Base-by-base conservation (phyloP, 1,139 yeast genomes). In the Candida frijolesensis region DNA sequence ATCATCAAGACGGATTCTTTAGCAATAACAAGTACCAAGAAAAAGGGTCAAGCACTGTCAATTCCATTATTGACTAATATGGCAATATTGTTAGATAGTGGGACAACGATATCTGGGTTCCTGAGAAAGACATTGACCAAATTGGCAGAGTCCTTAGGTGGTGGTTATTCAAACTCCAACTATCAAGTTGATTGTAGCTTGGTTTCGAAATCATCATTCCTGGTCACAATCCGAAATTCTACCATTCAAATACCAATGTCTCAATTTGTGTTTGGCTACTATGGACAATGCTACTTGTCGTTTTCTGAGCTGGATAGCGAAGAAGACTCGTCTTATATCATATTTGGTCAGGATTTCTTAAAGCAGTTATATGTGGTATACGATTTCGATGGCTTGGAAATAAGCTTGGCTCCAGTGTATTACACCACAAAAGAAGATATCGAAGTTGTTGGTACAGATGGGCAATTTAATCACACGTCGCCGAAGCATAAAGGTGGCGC, bases 341-440 rank as follows among this genome's bases (percentile, higher is more conserved):
- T 40, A 27, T 14, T 40, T 10, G 43, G 43, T 4, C 43, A 40
- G 22, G 43, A 40, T 40, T 27, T 40, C 12, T 25, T 40, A 6
- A 16, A 33, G 2, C 19, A 40, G 3, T 40, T 40, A 19, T 40
- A 40, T 40, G 43, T 40, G 30, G 43, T 40, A 1, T 40, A 27
- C 16, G 43, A 40, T 40, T 40, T 40, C 6, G 43, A 40, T 14
- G 43, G 43, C 1, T 40, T 40, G 34, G 43, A 40, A 14, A 27
- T 40, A 9, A 40, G 43, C 29, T 27, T 40, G 15, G 43, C 43
- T 3, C 6, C 14, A 29, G 43, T 33, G 18, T 27, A 27, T 29
- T 40, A 40, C n/a, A 27, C 43, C 9, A 29, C 29, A 9, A 40
- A 40, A n/a, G 49, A 49, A 39, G 38, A 45, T 32, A 49, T 49